Base-by-base conservation (phyloP, 2,329 filamentous ascomycete species). In the Cladosporium phlei region DNA sequence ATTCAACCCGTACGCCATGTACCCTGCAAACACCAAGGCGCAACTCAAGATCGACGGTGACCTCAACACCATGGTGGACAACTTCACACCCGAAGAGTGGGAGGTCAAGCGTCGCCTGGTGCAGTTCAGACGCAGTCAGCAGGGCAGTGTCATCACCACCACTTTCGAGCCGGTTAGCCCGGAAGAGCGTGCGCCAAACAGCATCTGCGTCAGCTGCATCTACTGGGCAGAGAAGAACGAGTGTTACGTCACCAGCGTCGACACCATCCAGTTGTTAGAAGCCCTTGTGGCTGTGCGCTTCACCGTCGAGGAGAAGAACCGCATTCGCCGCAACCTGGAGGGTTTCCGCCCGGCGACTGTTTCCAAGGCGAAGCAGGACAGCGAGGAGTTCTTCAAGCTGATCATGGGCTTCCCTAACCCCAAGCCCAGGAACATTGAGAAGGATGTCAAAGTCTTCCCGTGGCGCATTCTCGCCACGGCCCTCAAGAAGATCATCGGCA, bases 401-500 rank as follows among this genome's bases (percentile, higher is more conserved):
- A 97, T 98, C 69, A 98, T 98, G 93, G 88, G 82, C 1, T 97
- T 97, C 63, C 88, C 89, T 10, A 87, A 85, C 51, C 93, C 93
- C 2, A 97, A 97, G 69, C 93, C 93, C 14, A 79, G 93, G 52
- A 96, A 97, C 63, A 98, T 98, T 55, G 93, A 97, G 73, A 98
- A 98, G 72, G 91, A 97, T 61, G 90, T 98, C 63, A 98, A 98
- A 71, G 93, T 97, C 10, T 98, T 97, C 62, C 85, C 89, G 4
- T 98, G 93, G 93, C 93, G 89, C 67, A 88, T 93, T 50, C 76
- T 98, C 34, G 79, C 80, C 38, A 79, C 82, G 50, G 91, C 93
- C 0, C 76, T 98, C 55, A 95, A 94, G 77, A 98, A 98, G 75
- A 97, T 98, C 61, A 95, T 98, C 64, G 84, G 88, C 60, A 98